Evolutionary conservation across 805 yeast species (phyloP), one percentile per base, ranked within the genome.

Genomic region (Ogataea sp.): DNA sequence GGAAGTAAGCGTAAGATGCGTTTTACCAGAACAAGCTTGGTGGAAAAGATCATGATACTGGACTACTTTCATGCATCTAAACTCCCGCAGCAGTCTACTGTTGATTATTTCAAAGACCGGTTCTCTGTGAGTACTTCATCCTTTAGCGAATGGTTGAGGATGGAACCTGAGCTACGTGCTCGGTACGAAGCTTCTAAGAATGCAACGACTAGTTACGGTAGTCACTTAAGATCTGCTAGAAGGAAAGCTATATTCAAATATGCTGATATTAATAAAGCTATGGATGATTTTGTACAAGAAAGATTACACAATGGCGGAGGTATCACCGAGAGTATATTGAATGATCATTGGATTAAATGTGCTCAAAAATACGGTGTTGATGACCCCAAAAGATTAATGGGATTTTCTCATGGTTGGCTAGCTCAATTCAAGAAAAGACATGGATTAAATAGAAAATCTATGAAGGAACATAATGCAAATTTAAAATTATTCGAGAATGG

Each of bases 351-450:
- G 83, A 60, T 68, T 13, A 57, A 65, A 24, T 73, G 64, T 48
- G 82, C 80, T 2, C 70, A 70, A 41, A 64, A 68, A 48, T 73
- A 55, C 50, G 82, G 81, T 9, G 80, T 77, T 2, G 73, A 69
- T 7, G 79, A 77, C 47, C 80, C 82, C 3, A 77, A 76, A 50
- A 58, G 83, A 39, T 53, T 71, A 40, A 67, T 64, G 21, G 64
- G 69, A 14, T 77, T 75, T 45, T 70, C 78, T 46, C 81, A 76
- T 52, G 83, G 83, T 8, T 77, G 83, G 83, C 55, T 77, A 32
- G 62, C 73, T 11, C 79, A 73, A 48, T 77, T 77, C 55, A 77
- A 77, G 53, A 75, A 72, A 46, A 57, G 81, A 37, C 80, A 76
- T 48, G 78, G 61, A 2, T 37, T 45, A 17, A 33, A 33, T 20